A percentile compares a stretch with the other conserved stretches of the same genome.
These are phyloP conservation scores for Elaphomyces granulatus DNA, from an alignment of 495 filamentous ascomycete species.

Conservation along the genomic window DNA sequence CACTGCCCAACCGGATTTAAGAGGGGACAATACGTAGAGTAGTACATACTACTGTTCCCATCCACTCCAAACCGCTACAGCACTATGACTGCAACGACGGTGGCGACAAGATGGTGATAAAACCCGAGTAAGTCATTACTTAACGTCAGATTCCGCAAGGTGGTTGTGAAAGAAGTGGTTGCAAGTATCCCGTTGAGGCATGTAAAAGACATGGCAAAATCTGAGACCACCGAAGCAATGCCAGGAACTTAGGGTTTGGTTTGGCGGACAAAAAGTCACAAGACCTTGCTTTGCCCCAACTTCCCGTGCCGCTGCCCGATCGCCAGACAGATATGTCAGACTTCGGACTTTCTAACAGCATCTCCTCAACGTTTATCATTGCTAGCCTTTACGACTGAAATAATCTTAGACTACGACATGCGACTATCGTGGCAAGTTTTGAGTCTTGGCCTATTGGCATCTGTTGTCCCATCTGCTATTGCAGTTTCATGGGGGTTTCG, in stretches of 20 bases:
- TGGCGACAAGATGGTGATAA: too few species aligned
- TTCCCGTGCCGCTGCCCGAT: slow-evolving; percentile 1
- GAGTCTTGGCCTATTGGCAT: slow-evolving; percentile 27
- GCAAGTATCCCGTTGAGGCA: too few species aligned
- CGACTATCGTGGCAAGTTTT: slow-evolving; percentile 28
- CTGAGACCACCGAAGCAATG: neutral
- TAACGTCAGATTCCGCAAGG: too few species aligned
- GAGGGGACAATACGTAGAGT: too few species aligned
- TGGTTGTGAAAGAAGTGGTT: too few species aligned
- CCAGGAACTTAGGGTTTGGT: slow-evolving; percentile 24
- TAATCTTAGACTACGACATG: slow-evolving; percentile 17
- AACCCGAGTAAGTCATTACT: too few species aligned
- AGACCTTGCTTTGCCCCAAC: slow-evolving; percentile 17
- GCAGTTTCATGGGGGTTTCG: slow-evolving; percentile 73
- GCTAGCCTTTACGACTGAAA: slow-evolving; percentile 1
- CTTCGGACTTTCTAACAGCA: slow-evolving; percentile 3
- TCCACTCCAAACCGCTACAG: too few species aligned
- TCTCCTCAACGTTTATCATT: slow-evolving; percentile 1
- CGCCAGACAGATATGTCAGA: slow-evolving; percentile 13
- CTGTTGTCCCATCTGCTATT: slow-evolving; percentile 32
- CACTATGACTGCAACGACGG: too few species aligned
- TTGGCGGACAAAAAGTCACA: slow-evolving; percentile 17
- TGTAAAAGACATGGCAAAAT: neutral
- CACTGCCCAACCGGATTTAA: too few species aligned
- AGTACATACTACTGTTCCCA: too few species aligned